These are phyloP conservation scores for Fraxinus latifolia DNA, from an alignment of 305 asterid species.

Conservation along the genomic window DNA sequence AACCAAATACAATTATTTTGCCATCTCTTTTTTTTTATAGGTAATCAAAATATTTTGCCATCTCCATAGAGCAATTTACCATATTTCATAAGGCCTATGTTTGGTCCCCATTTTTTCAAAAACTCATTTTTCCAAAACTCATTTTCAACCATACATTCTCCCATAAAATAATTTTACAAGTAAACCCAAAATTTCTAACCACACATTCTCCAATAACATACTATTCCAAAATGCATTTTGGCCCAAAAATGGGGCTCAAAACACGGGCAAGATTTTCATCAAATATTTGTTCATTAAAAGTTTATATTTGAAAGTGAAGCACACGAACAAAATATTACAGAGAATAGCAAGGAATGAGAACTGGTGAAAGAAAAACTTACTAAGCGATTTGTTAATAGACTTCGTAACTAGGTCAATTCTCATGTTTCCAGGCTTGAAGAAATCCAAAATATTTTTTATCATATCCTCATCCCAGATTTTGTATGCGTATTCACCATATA, in stretches of 20 bases:
- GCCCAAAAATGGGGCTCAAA: neutral
- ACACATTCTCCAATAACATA: neutral
- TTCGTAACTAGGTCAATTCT: slow-evolving; percentile 78
- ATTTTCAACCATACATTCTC: neutral
- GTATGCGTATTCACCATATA: slow-evolving; percentile 84
- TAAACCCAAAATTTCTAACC: neutral
- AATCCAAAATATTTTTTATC: slow-evolving; percentile 63
- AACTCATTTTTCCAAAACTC: neutral
- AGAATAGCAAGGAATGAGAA: slow-evolving; percentile 15
- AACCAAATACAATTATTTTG: neutral
- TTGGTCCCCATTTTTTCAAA: neutral
- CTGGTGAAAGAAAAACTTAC: slow-evolving; percentile 35
- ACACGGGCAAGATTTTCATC: slow-evolving; percentile 1
- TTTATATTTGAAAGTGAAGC: slow-evolving; percentile 18
- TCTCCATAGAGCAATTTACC: neutral
- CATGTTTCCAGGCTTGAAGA: slow-evolving; percentile 91
- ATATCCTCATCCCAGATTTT: slow-evolving; percentile 74
- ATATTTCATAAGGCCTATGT: neutral
- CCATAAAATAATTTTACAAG: neutral
- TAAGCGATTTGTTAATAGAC: slow-evolving; percentile 56
- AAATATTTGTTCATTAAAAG: neutral
- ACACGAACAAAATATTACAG: slow-evolving; percentile 2
- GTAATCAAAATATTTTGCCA: neutral
- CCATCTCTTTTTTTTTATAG: neutral
- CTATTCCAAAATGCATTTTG: neutral